Percentiles rank a stretch among this genome's conserved stretches.
Conservation (phyloP, 306 rosid species). For the Fragaria nilgerrensis region DNA sequence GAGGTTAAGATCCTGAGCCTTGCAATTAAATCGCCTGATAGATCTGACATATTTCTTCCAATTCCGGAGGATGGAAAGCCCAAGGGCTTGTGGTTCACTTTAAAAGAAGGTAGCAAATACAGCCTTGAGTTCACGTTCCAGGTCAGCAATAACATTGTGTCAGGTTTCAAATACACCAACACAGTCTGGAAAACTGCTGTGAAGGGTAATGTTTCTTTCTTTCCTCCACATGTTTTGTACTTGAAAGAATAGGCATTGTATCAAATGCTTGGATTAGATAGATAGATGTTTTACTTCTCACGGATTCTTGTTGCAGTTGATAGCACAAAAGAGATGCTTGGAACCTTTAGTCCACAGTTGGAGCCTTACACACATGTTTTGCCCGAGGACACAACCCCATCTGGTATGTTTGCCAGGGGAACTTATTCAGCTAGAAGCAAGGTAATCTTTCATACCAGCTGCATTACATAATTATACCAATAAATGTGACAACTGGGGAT, state of each 20-base stretch:
- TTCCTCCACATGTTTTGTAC: not conserved
- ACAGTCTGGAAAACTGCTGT: constrained; percentile 91
- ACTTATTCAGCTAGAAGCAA: constrained; percentile 79
- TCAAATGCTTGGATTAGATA: not conserved
- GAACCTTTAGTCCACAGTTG: constrained; percentile 86
- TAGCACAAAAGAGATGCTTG: constrained; percentile 81
- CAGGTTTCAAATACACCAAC: constrained; percentile 91
- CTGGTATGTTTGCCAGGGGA: constrained; percentile 93
- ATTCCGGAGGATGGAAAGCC: constrained; percentile 79
- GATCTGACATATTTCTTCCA: constrained; percentile 73
- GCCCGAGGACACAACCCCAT: constrained; percentile 91
- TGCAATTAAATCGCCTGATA: constrained; percentile 64
- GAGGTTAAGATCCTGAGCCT: constrained; percentile 87
- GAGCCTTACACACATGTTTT: constrained; percentile 79
- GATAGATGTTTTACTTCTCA: constrained; percentile 7
- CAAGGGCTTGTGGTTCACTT: constrained; percentile 83
- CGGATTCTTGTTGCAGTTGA: constrained; percentile 59
- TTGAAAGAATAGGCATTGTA: not conserved
- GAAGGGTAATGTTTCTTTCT: constrained; percentile 46
- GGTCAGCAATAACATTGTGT: constrained; percentile 83
- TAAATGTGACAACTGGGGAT: not conserved
- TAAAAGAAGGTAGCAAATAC: constrained; percentile 97
- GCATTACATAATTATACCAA: not conserved
- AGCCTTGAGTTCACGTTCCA: constrained; percentile 69
- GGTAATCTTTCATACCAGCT: constrained; percentile 36